A percentile compares a stretch with the other conserved stretches of the same genome.
These are phyloP conservation scores for Euclidium syriacum DNA, from an alignment of 345 rosid species.

Conservation along the genomic window DNA sequence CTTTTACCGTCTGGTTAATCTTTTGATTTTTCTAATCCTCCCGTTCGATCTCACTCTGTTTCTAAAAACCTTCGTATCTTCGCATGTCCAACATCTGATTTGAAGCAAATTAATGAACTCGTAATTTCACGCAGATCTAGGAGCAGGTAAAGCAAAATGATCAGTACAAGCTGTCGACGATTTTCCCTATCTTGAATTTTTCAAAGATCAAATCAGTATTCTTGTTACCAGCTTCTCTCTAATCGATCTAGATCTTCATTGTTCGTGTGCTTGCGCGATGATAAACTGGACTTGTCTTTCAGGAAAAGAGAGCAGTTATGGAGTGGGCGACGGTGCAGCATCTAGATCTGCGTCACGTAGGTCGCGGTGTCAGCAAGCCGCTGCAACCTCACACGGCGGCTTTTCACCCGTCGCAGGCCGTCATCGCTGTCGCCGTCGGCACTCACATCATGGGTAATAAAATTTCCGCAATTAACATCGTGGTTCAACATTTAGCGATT, in stretches of 20 bases:
- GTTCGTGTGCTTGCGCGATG: background rate
- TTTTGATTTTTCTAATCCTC: slow-evolving; percentile 5
- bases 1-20: slow-evolving; percentile 8
- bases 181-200: background rate
- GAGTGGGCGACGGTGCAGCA: slow-evolving; percentile 99
- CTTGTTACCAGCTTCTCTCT: background rate
- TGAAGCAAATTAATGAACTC: slow-evolving; percentile 14
- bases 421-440: slow-evolving; percentile 73
- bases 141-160: slow-evolving; percentile 19
- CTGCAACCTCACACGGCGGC: slow-evolving; percentile 90
- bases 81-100: background rate
- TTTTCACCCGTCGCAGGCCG: slow-evolving; percentile 79
- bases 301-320: slow-evolving; percentile 38
- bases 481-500: background rate
- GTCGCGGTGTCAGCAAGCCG: slow-evolving; percentile 61
- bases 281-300: background rate
- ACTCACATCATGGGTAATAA: slow-evolving; percentile 60
- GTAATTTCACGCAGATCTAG: slow-evolving; percentile 18
- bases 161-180: slow-evolving; percentile 1
- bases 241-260: slow-evolving; percentile 12
- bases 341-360: slow-evolving; percentile 84
- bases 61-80: background rate
- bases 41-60: slow-evolving; percentile 22
- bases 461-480: background rate
- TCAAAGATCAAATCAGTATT: slow-evolving; percentile 14